These are phyloP conservation scores for Hyphopichia wangnamkhiaoensis DNA, from an alignment of 1,139 yeast species.

Conservation along the genomic window DNA sequence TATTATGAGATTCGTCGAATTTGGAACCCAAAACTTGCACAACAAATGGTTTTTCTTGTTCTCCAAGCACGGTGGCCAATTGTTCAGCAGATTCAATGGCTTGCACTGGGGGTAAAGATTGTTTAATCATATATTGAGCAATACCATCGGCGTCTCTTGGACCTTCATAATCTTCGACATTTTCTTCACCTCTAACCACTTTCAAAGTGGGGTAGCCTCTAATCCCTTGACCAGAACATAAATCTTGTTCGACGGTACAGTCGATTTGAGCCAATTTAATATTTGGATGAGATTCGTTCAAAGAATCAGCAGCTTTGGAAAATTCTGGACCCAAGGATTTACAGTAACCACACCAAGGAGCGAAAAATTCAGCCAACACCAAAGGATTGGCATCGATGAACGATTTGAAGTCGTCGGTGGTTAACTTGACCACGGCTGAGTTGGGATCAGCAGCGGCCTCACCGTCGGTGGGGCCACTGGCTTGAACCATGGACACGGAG, in stretches of 20 bases:
- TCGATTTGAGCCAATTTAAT: slow-evolving; percentile 89
- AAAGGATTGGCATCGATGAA: slow-evolving; percentile 73
- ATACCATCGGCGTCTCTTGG: slow-evolving; percentile 82
- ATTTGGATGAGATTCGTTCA: slow-evolving; percentile 57
- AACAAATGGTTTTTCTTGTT: slow-evolving; percentile 54
- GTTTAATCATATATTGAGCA: slow-evolving; percentile 76
- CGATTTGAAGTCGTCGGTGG: slow-evolving; percentile 57
- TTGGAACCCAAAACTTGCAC: slow-evolving; percentile 47
- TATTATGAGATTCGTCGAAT: slow-evolving; percentile 35
- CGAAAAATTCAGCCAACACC: slow-evolving; percentile 92
- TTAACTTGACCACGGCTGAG: slow-evolving; percentile 84
- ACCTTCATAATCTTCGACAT: slow-evolving; percentile 70
- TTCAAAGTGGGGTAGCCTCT: slow-evolving; percentile 93
- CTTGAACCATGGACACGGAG: slow-evolving; percentile 33
- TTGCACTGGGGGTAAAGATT: slow-evolving; percentile 78
- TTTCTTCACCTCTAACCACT: slow-evolving; percentile 67
- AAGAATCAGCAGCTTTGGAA: slow-evolving; percentile 75
- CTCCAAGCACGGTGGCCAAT: slow-evolving; percentile 49
- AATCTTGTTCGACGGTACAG: slow-evolving; percentile 82
- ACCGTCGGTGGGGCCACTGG: slow-evolving; percentile 47
- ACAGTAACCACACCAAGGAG: slow-evolving; percentile 99
- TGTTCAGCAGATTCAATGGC: slow-evolving; percentile 48
- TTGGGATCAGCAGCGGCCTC: slow-evolving; percentile 77
- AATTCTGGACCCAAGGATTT: slow-evolving; percentile 91
- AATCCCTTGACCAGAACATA: slow-evolving; percentile 74